phyloP scores from a whole-genome alignment of 1,139 yeast genomes.

The Taphrina betulina region DNA sequence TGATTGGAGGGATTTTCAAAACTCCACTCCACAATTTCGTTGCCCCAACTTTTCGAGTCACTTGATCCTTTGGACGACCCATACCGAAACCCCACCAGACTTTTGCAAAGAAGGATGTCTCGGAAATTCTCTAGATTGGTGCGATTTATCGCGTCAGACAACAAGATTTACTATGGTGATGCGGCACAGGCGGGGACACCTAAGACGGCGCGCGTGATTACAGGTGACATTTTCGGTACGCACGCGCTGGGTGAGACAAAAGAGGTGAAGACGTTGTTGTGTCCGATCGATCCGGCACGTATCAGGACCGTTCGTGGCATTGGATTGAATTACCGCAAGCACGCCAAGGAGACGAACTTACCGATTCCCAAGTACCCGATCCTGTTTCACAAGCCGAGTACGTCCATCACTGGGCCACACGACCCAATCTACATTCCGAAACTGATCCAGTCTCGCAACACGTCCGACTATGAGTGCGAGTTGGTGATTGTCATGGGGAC shows the following conservation, averaged over 20 bases:
- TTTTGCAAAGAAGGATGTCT: too few species aligned
- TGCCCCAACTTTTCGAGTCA: too few species aligned
- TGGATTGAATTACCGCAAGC: constrained; percentile 37
- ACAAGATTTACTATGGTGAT: not conserved
- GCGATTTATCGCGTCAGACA: not conserved
- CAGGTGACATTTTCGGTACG: not conserved
- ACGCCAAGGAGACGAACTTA: constrained; percentile 33
- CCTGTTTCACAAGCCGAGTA: constrained; percentile 43
- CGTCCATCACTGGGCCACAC: constrained; percentile 38
- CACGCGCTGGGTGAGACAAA: not conserved
- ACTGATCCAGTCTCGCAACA: constrained; percentile 46
- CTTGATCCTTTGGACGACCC: too few species aligned
- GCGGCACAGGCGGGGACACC: not conserved
- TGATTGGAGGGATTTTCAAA: too few species aligned
- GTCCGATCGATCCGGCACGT: not conserved
- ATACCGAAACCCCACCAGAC: too few species aligned
- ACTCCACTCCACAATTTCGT: too few species aligned
- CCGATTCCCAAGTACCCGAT: constrained; percentile 51
- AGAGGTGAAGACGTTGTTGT: not conserved
- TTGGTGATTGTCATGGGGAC: constrained; percentile 57
- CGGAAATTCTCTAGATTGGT: not conserved
- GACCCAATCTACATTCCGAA: constrained; percentile 46
- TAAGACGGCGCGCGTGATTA: not conserved
- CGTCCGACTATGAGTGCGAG: constrained; percentile 56
- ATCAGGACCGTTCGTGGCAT: constrained; percentile 30